Evolutionary conservation across 805 yeast genomes (phyloP).

Genomic region (Kuraishia hungarica): DNA sequence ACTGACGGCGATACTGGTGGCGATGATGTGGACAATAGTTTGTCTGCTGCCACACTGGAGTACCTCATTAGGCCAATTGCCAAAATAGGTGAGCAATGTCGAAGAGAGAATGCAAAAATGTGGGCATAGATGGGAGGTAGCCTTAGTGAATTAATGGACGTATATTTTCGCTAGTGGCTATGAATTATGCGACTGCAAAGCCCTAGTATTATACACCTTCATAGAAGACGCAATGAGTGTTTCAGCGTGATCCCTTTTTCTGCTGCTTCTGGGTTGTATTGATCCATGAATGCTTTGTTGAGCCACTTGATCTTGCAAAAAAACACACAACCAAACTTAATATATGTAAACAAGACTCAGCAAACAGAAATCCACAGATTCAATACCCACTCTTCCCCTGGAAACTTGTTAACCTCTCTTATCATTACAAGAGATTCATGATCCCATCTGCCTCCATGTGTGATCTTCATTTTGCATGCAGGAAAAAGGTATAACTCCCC

Average conservation of each 20-base stretch:
- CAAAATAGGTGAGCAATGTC: not conserved
- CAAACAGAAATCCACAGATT: not conserved
- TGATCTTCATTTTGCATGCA: not conserved
- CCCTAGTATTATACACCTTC: no score
- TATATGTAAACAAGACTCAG: not conserved
- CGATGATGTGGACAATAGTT: conserved; percentile 1
- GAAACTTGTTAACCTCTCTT: not conserved
- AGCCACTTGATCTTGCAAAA: no score
- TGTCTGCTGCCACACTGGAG: not conserved
- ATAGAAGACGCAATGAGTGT: no score
- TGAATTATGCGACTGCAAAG: no score
- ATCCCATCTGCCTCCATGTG: not conserved
- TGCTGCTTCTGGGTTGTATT: no score
- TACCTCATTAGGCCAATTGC: not conserved
- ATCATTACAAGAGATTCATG: not conserved
- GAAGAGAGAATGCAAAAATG: no score
- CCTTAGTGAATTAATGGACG: no score
- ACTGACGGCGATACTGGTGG: conserved; percentile 1
- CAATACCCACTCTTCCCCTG: not conserved
- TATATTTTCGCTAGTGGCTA: no score
- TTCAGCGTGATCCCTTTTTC: no score
- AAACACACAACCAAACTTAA: no score
- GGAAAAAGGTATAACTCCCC: not conserved
- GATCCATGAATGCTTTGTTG: no score
- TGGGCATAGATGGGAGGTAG: no score